A percentile compares a stretch with the other conserved stretches of the same genome.
Evolutionary conservation across 805 yeast genomes (phyloP).

Genomic region (Saturnispora dispora): DNA sequence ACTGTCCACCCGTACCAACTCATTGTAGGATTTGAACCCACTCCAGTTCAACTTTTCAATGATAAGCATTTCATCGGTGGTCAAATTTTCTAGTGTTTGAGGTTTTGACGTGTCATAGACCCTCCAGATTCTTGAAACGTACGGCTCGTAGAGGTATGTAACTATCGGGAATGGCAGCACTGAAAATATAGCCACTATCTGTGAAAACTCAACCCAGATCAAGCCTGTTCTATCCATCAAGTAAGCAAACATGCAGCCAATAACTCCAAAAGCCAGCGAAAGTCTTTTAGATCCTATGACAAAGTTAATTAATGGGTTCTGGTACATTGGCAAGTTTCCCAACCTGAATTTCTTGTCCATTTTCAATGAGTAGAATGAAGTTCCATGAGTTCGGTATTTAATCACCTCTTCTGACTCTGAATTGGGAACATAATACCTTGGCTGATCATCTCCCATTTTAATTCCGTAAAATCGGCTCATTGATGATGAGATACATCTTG

Average conservation of each 20-base stretch:
- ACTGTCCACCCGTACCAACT: slow-evolving; percentile 43
- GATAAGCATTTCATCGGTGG: slow-evolving; percentile 53
- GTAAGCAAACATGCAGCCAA: slow-evolving; percentile 58
- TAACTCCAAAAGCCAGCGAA: slow-evolving; percentile 48
- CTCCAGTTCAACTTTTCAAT: slow-evolving; percentile 59
- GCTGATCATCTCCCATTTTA: slow-evolving; percentile 26
- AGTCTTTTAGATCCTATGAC: slow-evolving; percentile 56
- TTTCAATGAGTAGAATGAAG: slow-evolving; percentile 22
- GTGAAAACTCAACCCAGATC: slow-evolving; percentile 41
- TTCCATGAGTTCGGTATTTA: slow-evolving; percentile 24
- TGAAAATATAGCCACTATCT: slow-evolving; percentile 32
- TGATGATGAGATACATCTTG: not conserved
- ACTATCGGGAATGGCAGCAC: slow-evolving; percentile 50
- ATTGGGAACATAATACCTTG: slow-evolving; percentile 20
- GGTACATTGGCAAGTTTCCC: slow-evolving; percentile 55
- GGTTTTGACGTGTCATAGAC: slow-evolving; percentile 54
- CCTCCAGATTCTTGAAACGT: slow-evolving; percentile 64
- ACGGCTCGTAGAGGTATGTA: slow-evolving; percentile 48
- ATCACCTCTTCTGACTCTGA: slow-evolving; percentile 17
- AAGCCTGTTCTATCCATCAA: slow-evolving; percentile 45
- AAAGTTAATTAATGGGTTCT: slow-evolving; percentile 52
- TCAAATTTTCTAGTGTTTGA: slow-evolving; percentile 56
- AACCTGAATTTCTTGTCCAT: slow-evolving; percentile 44
- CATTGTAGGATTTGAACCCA: slow-evolving; percentile 59
- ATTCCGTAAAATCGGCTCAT: slow-evolving; percentile 7